Percentiles rank a stretch among this genome's conserved stretches.
These are phyloP conservation scores for Clonostachys byssicola DNA, from an alignment of 2,329 filamentous ascomycete species.

Conservation along the genomic window DNA sequence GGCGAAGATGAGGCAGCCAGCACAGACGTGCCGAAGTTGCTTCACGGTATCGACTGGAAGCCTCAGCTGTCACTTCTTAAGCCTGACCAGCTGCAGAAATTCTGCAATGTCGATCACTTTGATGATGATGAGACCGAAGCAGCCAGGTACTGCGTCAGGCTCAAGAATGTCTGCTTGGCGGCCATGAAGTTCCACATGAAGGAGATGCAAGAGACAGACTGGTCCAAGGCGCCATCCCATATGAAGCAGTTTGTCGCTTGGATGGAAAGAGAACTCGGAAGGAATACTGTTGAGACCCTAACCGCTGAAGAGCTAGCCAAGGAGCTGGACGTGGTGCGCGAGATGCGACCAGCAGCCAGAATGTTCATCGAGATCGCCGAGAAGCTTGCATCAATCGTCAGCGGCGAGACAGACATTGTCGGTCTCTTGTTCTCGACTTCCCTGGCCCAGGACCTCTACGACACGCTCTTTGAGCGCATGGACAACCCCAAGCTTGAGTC, in stretches of 20 bases:
- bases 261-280: no score
- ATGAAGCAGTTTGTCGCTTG: no score
- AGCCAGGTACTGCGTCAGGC: no score
- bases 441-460: neutral
- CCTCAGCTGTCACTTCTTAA: neutral
- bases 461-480: neutral
- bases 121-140: slow-evolving; percentile 11
- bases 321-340: neutral
- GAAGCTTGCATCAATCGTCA: neutral
- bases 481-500: neutral
- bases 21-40: neutral
- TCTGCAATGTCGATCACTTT: slow-evolving; percentile 11
- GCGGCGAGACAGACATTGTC: neutral
- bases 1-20: neutral
- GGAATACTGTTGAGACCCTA: neutral
- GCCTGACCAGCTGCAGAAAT: neutral
- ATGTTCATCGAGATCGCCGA: neutral
- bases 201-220: no score
- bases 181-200: no score
- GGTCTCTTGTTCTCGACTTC: neutral
- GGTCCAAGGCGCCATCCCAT: no score
- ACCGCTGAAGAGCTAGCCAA: neutral
- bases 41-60: slow-evolving; percentile 1
- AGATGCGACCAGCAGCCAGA: neutral
- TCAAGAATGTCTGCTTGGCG: no score